These are phyloP conservation scores for Sicyos baderoa DNA, from an alignment of 306 rosid genomes.

Conservation along the genomic window DNA sequence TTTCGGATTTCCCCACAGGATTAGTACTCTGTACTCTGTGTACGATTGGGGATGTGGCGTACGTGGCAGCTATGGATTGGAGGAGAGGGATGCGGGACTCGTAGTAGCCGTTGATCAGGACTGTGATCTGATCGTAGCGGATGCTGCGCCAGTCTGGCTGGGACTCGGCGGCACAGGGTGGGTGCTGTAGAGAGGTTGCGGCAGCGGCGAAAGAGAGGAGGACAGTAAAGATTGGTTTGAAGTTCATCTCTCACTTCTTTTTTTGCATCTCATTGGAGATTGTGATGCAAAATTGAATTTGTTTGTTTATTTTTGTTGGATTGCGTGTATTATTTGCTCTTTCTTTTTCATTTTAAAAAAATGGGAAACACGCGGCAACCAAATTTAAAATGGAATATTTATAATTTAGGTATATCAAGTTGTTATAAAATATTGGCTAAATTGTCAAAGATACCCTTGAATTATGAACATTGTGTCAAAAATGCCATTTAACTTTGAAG, in stretches of 20 bases:
- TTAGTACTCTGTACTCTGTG: conserved; percentile 58
- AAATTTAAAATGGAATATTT: too few relatives aligned
- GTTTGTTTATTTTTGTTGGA: not conserved
- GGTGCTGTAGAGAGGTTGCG: conserved; percentile 15
- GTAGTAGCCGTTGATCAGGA: conserved; percentile 73
- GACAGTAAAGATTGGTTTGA: not conserved
- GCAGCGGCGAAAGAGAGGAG: conserved; percentile 16
- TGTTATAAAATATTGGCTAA: too few relatives aligned
- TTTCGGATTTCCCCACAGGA: conserved; percentile 86
- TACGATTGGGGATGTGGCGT: conserved; percentile 55
- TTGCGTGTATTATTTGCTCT: not conserved
- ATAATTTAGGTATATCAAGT: too few relatives aligned
- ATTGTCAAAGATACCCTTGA: too few relatives aligned
- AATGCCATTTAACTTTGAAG: too few relatives aligned
- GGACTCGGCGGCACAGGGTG: conserved; percentile 27
- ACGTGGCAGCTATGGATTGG: conserved; percentile 50
- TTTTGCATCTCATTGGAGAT: not conserved
- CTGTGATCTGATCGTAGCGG: conserved; percentile 52
- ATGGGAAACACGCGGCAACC: too few relatives aligned
- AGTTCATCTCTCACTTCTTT: not conserved
- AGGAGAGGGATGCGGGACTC: conserved; percentile 72
- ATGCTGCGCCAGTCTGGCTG: conserved; percentile 30
- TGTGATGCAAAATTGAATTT: not conserved
- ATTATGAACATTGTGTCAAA: too few relatives aligned
- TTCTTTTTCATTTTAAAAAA: not conserved